Base-by-base conservation (phyloP, 2,329 filamentous ascomycete species). In the Curvularia spicifera region DNA sequence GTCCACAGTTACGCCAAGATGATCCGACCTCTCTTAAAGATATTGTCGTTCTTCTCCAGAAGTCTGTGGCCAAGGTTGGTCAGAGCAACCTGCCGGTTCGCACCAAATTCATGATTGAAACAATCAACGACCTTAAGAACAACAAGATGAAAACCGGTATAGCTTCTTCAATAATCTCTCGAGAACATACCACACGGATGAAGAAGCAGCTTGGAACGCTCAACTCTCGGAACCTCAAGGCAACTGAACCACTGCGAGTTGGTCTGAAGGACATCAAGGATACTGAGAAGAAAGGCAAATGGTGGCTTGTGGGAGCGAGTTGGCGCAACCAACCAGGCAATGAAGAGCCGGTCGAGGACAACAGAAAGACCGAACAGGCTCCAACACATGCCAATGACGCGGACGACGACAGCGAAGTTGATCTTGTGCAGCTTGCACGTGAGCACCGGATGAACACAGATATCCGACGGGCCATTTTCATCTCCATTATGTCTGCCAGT, bases 261-360 rank as follows among this genome's bases (percentile, higher is more conserved):
- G 88, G 90, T 10, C 83, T 97, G 4, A 83, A 85, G 37, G 95
- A 99, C 70, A 91, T 99, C 51, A 87, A 87, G 62, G 87, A 93
- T 61, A 89, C 89, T 0, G 90, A 94, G 40, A 94, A 90, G 73
- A 91, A 89, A 72, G 95, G 95, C 0, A 97, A 97, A 80, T 99
- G 95, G 95, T 99, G 95, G 95, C 86, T 98, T 20, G 91, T 98
- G 5, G 95, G 95, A 51, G 94, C 95, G n/a, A 97, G 93, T 76
- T 97, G 94, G 86, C 82, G 81, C 40, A 74, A 82, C 57, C 64
- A 77, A 18, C 66, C 57, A 12, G 78, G 80, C 18, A 66, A 63
- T n/a, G 75, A 78, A 28, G 65, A 71, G 55, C 63, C 58, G 58
- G 65, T 53, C 54, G 77, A 80, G 56, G 66, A 77, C 69, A 59